These are phyloP conservation scores for Penicillium frequentans DNA, from an alignment of 2,329 filamentous ascomycete genomes.

Conservation along the genomic window DNA sequence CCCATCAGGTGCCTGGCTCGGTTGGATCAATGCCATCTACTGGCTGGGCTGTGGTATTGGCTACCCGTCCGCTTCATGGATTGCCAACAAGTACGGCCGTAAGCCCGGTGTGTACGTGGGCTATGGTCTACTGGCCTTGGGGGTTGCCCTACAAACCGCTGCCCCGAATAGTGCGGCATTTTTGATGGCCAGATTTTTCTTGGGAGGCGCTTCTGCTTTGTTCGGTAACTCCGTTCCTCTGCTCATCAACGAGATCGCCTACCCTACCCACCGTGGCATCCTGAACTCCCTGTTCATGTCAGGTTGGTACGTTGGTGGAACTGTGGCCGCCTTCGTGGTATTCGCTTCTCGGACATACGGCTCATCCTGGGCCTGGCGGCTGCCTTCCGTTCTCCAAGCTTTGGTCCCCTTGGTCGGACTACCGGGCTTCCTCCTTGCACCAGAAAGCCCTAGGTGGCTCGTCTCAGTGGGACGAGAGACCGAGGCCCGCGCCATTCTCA, in stretches of 20 bases:
- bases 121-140: conserved; percentile 33
- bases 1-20: conserved; percentile 5
- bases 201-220: conserved; percentile 37
- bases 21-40: conserved; percentile 26
- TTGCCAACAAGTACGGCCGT: conserved; percentile 38
- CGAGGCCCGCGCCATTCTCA: conserved; percentile 16
- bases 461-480: conserved; percentile 16
- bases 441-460: conserved; percentile 25
- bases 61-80: conserved; percentile 29
- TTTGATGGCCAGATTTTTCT: conserved; percentile 36
- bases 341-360: conserved; percentile 22
- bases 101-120: conserved; percentile 33
- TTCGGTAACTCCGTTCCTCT: conserved; percentile 35
- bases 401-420: conserved; percentile 18
- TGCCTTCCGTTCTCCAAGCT: conserved; percentile 23
- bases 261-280: conserved; percentile 41
- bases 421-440: conserved; percentile 16
- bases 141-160: conserved; percentile 29
- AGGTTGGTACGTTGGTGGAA: conserved; percentile 34
- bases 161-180: conserved; percentile 30
- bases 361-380: conserved; percentile 23
- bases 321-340: conserved; percentile 28
- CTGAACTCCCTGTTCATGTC: conserved; percentile 37
- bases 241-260: conserved; percentile 49
- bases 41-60: conserved; percentile 30